These are phyloP conservation scores for Agarophyton chilense DNA, from an alignment of 23 red algal genomes.

Conservation along the genomic window DNA sequence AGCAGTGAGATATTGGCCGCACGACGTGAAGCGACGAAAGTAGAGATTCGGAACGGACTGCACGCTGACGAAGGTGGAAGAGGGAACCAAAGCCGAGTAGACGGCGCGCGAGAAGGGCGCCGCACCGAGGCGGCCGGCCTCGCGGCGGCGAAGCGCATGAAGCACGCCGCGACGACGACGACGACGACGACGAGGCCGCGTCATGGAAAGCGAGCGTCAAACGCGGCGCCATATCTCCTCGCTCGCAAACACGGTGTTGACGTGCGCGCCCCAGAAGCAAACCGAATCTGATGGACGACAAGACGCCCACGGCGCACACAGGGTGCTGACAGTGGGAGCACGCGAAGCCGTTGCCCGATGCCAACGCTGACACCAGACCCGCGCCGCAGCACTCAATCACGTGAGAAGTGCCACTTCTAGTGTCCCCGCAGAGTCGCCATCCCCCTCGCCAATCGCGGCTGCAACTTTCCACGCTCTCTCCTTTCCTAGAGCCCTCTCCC, in stretches of 20 bases:
- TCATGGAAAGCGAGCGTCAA: too few relatives aligned
- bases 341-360: background rate
- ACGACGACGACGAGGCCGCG: too few relatives aligned
- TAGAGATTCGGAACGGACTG: slow-evolving; percentile 40
- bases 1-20: slow-evolving; percentile 77
- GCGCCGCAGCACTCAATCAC: background rate
- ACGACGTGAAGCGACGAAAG: slow-evolving; percentile 84
- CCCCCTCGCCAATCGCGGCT: background rate
- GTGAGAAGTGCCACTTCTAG: background rate
- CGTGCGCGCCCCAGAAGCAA: too few relatives aligned
- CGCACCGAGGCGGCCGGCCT: background rate
- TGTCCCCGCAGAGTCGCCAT: background rate
- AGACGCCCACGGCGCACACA: too few relatives aligned
- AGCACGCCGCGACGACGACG: slow-evolving; percentile 2
- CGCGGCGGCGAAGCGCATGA: background rate
- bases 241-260: too few relatives aligned
- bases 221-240: too few relatives aligned
- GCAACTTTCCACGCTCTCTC: background rate
- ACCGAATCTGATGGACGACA: too few relatives aligned
- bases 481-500: background rate
- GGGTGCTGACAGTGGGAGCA: too few relatives aligned
- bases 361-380: background rate
- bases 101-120: slow-evolving; percentile 1
- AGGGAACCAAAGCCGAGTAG: slow-evolving; percentile 51
- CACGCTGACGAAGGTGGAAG: slow-evolving; percentile 39